A percentile compares a stretch with the other conserved stretches of the same genome.
Evolutionary conservation across 2,329 filamentous ascomycete species (phyloP).

Genomic region (Purpureocillium lavendulum): DNA sequence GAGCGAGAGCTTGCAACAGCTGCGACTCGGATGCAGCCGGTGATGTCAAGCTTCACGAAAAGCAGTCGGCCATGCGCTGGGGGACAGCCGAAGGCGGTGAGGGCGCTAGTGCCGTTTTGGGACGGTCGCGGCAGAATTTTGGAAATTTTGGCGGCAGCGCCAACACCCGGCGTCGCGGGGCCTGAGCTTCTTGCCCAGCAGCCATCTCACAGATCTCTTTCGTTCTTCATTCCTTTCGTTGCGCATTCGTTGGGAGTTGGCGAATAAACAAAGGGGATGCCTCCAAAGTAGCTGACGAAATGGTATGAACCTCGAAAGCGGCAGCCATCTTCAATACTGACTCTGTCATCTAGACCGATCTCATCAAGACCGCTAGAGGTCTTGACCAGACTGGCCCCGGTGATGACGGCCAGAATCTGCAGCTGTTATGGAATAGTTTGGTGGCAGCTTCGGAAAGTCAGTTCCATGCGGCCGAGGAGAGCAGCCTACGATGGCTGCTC

Average conservation of each 20-base stretch:
- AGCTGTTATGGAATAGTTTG: conserved; percentile 40
- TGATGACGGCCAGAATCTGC: conserved; percentile 36
- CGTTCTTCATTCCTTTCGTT: conserved; percentile 2
- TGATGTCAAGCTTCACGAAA: conserved; percentile 29
- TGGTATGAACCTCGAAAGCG: no score
- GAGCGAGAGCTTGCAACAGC: conserved; percentile 19
- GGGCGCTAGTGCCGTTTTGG: conserved; percentile 9
- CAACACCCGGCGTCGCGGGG: conserved; percentile 2
- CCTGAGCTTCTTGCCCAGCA: background rate
- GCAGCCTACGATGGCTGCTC: conserved; percentile 53
- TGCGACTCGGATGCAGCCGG: conserved; percentile 13
- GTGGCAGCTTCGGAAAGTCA: conserved; percentile 28
- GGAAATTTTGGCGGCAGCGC: conserved; percentile 28
- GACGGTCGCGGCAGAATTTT: conserved; percentile 33
- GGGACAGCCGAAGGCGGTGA: conserved; percentile 35
- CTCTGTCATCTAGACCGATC: conserved; percentile 20
- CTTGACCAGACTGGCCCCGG: conserved; percentile 43
- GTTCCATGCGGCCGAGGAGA: conserved; percentile 48
- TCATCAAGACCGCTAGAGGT: conserved; percentile 45
- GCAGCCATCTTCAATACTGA: no score
- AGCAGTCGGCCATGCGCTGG: conserved; percentile 25
- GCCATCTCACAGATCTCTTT: background rate
- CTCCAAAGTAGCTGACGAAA: no score
- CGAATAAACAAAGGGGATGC: no score
- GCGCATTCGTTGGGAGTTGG: no score